Evolutionary conservation across 2,329 filamentous ascomycete species (phyloP).

Genomic region (Clonostachys chloroleuca): DNA sequence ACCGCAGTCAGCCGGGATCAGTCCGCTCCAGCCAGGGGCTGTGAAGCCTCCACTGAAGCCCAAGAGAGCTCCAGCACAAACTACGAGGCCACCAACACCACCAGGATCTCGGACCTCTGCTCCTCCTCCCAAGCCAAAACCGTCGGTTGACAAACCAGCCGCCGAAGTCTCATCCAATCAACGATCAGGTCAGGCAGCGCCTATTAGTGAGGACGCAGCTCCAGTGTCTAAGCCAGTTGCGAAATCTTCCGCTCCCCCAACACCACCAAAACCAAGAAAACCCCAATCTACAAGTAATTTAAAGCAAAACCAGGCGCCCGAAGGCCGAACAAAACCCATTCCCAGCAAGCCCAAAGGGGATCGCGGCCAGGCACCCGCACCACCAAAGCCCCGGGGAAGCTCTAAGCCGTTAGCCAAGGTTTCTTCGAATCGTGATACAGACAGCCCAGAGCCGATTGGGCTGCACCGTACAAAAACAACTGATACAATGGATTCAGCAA

Average conservation of each 20-base stretch:
- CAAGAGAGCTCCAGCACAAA: background rate
- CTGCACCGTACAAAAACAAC: conserved; percentile 7
- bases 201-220: no score
- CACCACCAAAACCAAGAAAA: conserved; percentile 6
- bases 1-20: no score
- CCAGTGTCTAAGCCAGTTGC: no score
- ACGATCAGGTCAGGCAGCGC: no score
- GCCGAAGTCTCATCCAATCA: no score
- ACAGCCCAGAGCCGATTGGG: background rate
- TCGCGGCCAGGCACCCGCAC: conserved; percentile 23
- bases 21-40: background rate
- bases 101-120: background rate
- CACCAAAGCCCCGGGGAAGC: conserved; percentile 24
- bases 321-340: conserved; percentile 12
- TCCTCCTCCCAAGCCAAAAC: background rate
- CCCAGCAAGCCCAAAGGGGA: background rate
- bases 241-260: background rate
- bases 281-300: background rate
- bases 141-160: no score
- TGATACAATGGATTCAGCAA: conserved; percentile 9
- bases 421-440: background rate
- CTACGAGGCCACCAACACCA: background rate
- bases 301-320: conserved; percentile 25
- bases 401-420: conserved; percentile 7
- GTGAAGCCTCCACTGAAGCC: background rate